Evolutionary conservation across 345 rosid genomes (phyloP).

Genomic region (Capsella bursapastoris): DNA sequence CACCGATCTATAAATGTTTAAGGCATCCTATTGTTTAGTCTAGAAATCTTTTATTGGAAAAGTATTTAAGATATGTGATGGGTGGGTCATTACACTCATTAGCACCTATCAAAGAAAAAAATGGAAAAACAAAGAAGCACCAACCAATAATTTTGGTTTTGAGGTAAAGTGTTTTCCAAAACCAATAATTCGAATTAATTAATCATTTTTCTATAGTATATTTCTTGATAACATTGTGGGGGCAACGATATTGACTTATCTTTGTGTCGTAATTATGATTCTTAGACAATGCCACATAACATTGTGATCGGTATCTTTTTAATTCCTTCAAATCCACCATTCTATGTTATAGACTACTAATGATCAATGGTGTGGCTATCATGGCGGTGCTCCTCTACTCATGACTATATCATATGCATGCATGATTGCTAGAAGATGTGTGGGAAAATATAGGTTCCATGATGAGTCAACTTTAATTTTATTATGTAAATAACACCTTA

Average conservation of each 20-base stretch:
- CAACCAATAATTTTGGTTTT: slow-evolving; percentile 26
- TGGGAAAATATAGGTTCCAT: too few relatives aligned
- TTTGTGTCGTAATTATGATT: slow-evolving; percentile 21
- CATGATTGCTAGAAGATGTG: too few relatives aligned
- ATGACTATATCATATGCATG: too few relatives aligned
- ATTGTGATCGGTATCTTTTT: neutral
- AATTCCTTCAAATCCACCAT: too few relatives aligned
- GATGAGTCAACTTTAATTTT: too few relatives aligned
- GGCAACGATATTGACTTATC: slow-evolving; percentile 25
- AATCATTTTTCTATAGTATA: neutral
- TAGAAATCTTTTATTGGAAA: neutral
- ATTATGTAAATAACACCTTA: too few relatives aligned
- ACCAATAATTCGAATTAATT: slow-evolving; percentile 12
- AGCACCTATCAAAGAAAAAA: neutral
- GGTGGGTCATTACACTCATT: slow-evolving; percentile 16
- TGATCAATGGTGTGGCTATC: too few relatives aligned
- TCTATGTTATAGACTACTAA: too few relatives aligned
- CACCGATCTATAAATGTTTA: neutral
- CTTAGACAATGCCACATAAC: slow-evolving; percentile 2
- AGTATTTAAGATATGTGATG: slow-evolving; percentile 24
- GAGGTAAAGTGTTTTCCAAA: neutral
- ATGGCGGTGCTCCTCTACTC: too few relatives aligned
- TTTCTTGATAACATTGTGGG: slow-evolving; percentile 24
- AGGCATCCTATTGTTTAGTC: neutral
- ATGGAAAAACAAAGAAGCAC: neutral